These are phyloP conservation scores for Collybiopsis luxurians DNA, from an alignment of 768 basidiomycete genomes.

Conservation along the genomic window DNA sequence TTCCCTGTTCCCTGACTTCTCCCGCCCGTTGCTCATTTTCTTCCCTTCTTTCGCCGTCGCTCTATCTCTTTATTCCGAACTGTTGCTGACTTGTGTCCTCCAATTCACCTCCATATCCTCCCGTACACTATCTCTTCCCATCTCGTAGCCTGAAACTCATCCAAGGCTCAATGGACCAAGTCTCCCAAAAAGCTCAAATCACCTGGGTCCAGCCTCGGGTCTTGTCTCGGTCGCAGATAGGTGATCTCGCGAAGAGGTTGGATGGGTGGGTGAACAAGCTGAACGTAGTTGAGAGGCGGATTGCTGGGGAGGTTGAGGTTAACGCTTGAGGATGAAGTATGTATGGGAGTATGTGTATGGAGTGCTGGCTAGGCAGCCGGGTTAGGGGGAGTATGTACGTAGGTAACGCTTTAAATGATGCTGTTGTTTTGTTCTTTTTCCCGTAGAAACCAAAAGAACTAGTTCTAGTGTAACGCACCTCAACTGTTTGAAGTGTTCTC, in stretches of 20 bases:
- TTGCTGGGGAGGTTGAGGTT: conserved; percentile 42
- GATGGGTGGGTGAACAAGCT: conserved; percentile 77
- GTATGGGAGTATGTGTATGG: not conserved
- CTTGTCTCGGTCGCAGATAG: conserved; percentile 79
- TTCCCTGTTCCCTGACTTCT: not conserved
- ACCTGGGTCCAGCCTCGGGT: conserved; percentile 99
- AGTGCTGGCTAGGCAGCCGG: no score
- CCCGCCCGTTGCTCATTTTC: conserved; percentile 15
- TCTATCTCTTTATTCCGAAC: conserved; percentile 7
- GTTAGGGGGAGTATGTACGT: not conserved
- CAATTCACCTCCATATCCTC: no score
- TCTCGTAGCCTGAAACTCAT: conserved; percentile 75
- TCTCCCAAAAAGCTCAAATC: conserved; percentile 79
- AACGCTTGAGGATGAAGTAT: not conserved
- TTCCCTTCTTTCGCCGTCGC: not conserved
- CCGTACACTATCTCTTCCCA: no score
- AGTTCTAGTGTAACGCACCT: no score
- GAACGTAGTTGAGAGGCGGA: conserved; percentile 68
- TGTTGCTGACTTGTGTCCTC: no score
- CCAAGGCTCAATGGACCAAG: conserved; percentile 89
- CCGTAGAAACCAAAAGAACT: no score
- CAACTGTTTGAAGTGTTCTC: no score
- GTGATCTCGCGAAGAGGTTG: conserved; percentile 68
- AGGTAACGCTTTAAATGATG: no score
- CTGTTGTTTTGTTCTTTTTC: no score